Evolutionary conservation across 1,139 yeast species (phyloP).

Genomic region (Debaryomyces coudertii): DNA sequence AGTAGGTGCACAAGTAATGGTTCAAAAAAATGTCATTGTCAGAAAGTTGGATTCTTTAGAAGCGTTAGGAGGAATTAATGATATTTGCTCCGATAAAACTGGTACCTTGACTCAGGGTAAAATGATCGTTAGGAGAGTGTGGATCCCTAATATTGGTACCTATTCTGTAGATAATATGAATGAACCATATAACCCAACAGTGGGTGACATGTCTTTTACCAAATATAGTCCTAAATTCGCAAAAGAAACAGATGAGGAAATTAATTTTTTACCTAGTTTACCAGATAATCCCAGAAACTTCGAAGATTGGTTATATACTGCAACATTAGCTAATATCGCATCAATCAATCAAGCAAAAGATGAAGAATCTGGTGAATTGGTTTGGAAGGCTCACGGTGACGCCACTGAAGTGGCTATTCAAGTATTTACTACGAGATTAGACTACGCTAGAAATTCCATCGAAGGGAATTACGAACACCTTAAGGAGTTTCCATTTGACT

Average conservation of each 20-base stretch:
- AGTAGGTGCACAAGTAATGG: slow-evolving; percentile 82
- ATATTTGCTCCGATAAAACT: slow-evolving; percentile 82
- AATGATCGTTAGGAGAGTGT: slow-evolving; percentile 71
- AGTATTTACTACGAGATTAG: slow-evolving; percentile 65
- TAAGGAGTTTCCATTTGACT: slow-evolving; percentile 77
- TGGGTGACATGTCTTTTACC: slow-evolving; percentile 56
- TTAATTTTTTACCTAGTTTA: slow-evolving; percentile 26
- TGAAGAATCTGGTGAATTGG: slow-evolving; percentile 39
- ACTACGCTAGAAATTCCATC: slow-evolving; percentile 42
- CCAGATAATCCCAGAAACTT: slow-evolving; percentile 37
- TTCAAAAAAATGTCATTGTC: slow-evolving; percentile 69
- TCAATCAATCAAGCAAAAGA: slow-evolving; percentile 48
- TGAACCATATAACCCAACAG: slow-evolving; percentile 74
- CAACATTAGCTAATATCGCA: slow-evolving; percentile 77
- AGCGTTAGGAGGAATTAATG: slow-evolving; percentile 79
- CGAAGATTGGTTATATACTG: slow-evolving; percentile 55
- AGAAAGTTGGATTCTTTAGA: slow-evolving; percentile 78
- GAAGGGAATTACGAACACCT: slow-evolving; percentile 43
- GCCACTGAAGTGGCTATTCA: slow-evolving; percentile 86
- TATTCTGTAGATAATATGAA: slow-evolving; percentile 59
- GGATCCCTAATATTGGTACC: slow-evolving; percentile 81
- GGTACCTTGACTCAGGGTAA: slow-evolving; percentile 83
- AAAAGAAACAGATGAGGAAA: slow-evolving; percentile 43
- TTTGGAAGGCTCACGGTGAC: slow-evolving; percentile 81
- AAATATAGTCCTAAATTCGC: slow-evolving; percentile 45